A percentile compares a stretch with the other conserved stretches of the same genome.
phyloP scores from a whole-genome alignment of 2,329 filamentous ascomycete genomes.

The Remersonia thermophila region DNA sequence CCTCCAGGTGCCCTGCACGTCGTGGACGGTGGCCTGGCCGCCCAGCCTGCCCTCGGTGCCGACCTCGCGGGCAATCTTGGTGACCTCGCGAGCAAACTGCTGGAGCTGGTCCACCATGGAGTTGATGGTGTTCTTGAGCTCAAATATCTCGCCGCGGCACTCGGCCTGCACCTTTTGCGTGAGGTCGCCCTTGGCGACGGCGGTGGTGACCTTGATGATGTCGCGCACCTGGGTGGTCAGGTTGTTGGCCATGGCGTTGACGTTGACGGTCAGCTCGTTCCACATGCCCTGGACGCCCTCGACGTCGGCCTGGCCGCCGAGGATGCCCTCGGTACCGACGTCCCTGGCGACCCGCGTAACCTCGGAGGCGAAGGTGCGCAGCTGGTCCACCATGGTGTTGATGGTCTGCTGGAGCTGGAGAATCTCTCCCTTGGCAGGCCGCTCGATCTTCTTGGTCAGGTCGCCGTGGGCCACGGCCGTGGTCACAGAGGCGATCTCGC shows the following conservation, averaged over 20 bases:
- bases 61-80: slow-evolving; percentile 90
- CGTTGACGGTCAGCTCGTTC: slow-evolving; percentile 77
- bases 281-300: slow-evolving; percentile 79
- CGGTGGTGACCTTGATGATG: slow-evolving; percentile 72
- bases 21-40: slow-evolving; percentile 89
- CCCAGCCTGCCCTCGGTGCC: slow-evolving; percentile 90
- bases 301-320: slow-evolving; percentile 72
- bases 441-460: slow-evolving; percentile 72
- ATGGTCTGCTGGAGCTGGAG: slow-evolving; percentile 75
- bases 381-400: slow-evolving; percentile 81
- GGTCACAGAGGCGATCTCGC: slow-evolving; percentile 75
- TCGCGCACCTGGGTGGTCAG: slow-evolving; percentile 83
- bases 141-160: slow-evolving; percentile 81
- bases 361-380: slow-evolving; percentile 72
- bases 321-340: slow-evolving; percentile 72
- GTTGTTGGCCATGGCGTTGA: slow-evolving; percentile 81
- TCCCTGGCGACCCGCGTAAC: slow-evolving; percentile 73
- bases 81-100: slow-evolving; percentile 94
- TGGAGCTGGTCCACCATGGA: slow-evolving; percentile 98
- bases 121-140: slow-evolving; percentile 97
- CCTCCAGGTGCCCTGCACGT: slow-evolving; percentile 94
- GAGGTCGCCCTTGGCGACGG: slow-evolving; percentile 71
- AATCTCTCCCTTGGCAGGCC: slow-evolving; percentile 70
- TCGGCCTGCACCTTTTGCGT: slow-evolving; percentile 94
- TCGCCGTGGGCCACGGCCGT: slow-evolving; percentile 75